Base-by-base conservation (phyloP, 495 filamentous ascomycete genomes). In the Penicillium paxilli region DNA sequence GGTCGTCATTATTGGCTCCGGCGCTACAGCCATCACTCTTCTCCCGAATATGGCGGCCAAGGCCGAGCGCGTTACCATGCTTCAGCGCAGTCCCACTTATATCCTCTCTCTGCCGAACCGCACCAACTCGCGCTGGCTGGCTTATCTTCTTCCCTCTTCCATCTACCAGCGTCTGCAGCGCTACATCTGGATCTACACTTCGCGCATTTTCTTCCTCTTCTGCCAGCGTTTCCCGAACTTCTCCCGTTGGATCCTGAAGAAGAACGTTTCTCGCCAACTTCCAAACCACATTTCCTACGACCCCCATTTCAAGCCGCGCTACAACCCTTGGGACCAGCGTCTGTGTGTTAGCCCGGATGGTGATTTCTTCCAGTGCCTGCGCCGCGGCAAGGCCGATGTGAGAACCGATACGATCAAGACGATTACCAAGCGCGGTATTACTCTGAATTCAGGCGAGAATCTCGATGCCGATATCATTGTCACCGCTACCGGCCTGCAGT, bases 271-370 rank as follows among this genome's bases (percentile, higher is more conserved):
- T 25, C 48, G 60, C 16, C 74, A 81, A 28, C 77, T 93, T 2
- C 86, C 87, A 4, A 49, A 60, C 3, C 71, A 71, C 38, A 71
- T 88, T 35, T 74, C 81, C 11, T 54, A 78, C 30, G 82, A 87
- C 32, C 83, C 83, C 2, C 83, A 91, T 62, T 94, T 92, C 75
- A 80, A 79, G 22, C 90, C 90, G 0, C 55, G 59, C 12, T 94
- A 94, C 60, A 78, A 80, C 44, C 86, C 86, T 5, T 91, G 87
- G 78, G 80, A 91, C 20, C 88, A 94, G 64, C 83, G 90, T 0
- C 67, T 92, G 0, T 90, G 89, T 57, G 67, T 89, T 37, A 82
- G 79, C 17, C 89, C 89, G 0, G 82, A 87, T 57, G 86, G 80
- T 1, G 89, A 92, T 66, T 90, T 91, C 68, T 92, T 83, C 76